Percentiles rank a stretch among this genome's conserved stretches.
Evolutionary conservation across 495 filamentous ascomycete genomes (phyloP).

Genomic region (Neurospora pannonica): DNA sequence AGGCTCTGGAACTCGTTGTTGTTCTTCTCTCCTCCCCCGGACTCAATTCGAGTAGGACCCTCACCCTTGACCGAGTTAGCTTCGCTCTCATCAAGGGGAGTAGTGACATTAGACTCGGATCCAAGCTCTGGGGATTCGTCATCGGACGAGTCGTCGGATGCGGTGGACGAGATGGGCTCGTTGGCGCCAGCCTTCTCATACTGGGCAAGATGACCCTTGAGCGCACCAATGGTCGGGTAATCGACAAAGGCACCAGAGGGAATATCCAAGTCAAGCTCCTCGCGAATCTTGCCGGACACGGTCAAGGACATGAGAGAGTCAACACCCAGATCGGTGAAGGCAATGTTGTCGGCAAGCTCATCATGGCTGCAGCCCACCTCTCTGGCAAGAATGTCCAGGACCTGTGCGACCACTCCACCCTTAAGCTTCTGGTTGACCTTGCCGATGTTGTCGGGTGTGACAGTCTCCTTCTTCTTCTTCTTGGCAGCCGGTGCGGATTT

Average conservation of each 20-base stretch:
- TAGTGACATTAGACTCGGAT: slow-evolving; percentile 39
- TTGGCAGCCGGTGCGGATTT: slow-evolving; percentile 27
- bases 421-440: slow-evolving; percentile 35
- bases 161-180: slow-evolving; percentile 13
- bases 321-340: slow-evolving; percentile 49
- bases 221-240: slow-evolving; percentile 45
- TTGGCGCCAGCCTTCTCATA: slow-evolving; percentile 33
- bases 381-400: slow-evolving; percentile 54
- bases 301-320: slow-evolving; percentile 51
- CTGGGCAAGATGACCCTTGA: slow-evolving; percentile 48
- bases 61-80: slow-evolving; percentile 32
- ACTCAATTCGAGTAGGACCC: neutral
- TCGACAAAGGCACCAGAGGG: slow-evolving; percentile 45
- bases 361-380: slow-evolving; percentile 55
- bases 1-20: slow-evolving; percentile 38
- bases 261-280: slow-evolving; percentile 49
- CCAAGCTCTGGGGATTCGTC: slow-evolving; percentile 33
- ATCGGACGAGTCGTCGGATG: slow-evolving; percentile 28
- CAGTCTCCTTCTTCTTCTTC: slow-evolving; percentile 33
- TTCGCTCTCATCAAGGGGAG: slow-evolving; percentile 36
- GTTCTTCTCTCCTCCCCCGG: slow-evolving; percentile 13
- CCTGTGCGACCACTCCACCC: slow-evolving; percentile 27
- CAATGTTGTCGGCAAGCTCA: slow-evolving; percentile 48
- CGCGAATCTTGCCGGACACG: slow-evolving; percentile 43
- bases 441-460: slow-evolving; percentile 32